These are phyloP conservation scores for Ceratobasidium sp. DNA, from an alignment of 1,284 basidiomycete genomes.

Conservation along the genomic window DNA sequence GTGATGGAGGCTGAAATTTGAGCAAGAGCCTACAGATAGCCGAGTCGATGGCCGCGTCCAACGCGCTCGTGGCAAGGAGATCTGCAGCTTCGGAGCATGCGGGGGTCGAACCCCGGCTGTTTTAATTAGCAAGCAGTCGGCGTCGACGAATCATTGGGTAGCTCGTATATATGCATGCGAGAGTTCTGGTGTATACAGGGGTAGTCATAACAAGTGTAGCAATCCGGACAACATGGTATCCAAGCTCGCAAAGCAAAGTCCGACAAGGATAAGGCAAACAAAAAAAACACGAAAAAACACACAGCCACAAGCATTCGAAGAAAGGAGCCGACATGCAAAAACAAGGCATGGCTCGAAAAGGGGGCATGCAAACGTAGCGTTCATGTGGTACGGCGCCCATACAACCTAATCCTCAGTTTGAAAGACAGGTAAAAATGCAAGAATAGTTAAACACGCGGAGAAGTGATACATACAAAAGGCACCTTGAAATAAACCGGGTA, in stretches of 20 bases:
- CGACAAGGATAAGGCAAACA: slow-evolving; percentile 29
- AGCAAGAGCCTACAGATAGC: no score
- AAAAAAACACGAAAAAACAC: not conserved
- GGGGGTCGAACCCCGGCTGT: not conserved
- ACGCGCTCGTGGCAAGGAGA: not conserved
- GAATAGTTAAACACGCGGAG: not conserved
- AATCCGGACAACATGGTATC: slow-evolving; percentile 25
- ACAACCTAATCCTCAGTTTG: slow-evolving; percentile 4
- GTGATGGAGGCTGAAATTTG: no score
- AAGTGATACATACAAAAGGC: slow-evolving; percentile 5
- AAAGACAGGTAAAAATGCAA: not conserved
- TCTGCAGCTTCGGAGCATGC: not conserved
- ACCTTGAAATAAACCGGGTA: not conserved
- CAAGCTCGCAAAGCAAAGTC: slow-evolving; percentile 34
- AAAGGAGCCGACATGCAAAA: slow-evolving; percentile 6
- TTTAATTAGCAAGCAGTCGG: no score
- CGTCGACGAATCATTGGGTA: not conserved
- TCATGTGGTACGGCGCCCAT: not conserved
- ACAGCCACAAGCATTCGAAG: slow-evolving; percentile 16
- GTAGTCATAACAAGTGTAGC: not conserved
- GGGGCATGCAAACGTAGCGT: not conserved
- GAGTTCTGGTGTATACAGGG: slow-evolving; percentile 10
- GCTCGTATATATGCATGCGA: slow-evolving; percentile 34
- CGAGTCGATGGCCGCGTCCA: no score
- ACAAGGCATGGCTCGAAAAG: not conserved